Evolutionary conservation across 2,329 filamentous ascomycete species (phyloP).

Genomic region (Fusarium chuoi): DNA sequence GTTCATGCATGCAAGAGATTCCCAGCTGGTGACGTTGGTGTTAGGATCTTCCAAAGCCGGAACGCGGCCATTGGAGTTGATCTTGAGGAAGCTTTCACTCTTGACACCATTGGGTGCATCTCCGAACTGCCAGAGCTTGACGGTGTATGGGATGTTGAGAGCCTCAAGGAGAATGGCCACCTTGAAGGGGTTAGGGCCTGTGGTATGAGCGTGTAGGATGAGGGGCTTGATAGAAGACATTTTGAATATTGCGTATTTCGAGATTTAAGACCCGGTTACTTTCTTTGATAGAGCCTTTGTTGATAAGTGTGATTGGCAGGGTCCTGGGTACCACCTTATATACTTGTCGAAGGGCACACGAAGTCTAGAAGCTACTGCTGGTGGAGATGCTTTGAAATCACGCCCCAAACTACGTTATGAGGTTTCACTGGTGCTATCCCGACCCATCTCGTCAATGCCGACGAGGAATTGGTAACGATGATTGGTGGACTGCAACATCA

Average conservation of each 20-base stretch:
- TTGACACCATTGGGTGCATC: conserved; percentile 32
- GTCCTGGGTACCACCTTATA: neutral
- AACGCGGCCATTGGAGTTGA: conserved; percentile 49
- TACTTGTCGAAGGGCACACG: neutral
- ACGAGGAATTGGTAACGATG: neutral
- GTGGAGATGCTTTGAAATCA: conserved; percentile 14
- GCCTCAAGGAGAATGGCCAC: conserved; percentile 46
- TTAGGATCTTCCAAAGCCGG: conserved; percentile 48
- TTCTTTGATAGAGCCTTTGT: too few relatives aligned
- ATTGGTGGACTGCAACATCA: neutral
- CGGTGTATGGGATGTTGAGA: conserved; percentile 45
- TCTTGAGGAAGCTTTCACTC: conserved; percentile 40
- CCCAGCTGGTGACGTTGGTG: conserved; percentile 45
- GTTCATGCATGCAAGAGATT: conserved; percentile 35
- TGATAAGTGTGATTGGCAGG: too few relatives aligned
- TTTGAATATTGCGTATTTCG: neutral
- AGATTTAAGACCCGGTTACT: neutral
- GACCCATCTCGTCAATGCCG: neutral
- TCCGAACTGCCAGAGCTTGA: conserved; percentile 20
- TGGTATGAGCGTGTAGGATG: conserved; percentile 1
- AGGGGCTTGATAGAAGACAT: conserved; percentile 20
- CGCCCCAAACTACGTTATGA: neutral
- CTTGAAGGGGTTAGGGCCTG: conserved; percentile 40
- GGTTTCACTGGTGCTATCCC: neutral
- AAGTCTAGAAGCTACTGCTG: neutral